Evolutionary conservation across 495 filamentous ascomycete species (phyloP), one percentile per base, ranked within the genome.

Genomic region (Penicillium lividum): DNA sequence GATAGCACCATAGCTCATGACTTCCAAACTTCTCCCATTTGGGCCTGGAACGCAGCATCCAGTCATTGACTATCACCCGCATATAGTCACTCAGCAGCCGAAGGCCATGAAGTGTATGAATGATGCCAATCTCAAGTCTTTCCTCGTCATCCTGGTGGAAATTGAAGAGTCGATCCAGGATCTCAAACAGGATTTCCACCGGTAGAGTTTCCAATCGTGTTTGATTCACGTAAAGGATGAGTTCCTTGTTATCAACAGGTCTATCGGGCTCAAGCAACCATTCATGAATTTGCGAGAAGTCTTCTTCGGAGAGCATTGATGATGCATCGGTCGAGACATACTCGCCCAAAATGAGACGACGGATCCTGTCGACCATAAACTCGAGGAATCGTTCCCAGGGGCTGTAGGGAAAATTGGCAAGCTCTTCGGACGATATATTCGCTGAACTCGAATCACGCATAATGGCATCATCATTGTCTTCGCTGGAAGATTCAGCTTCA

Each of bases 141-240:
- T 48, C 46, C 15, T 48, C 25, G 28, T 48, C 46, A 1, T 48
- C 46, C 11, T n/a, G 27, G 1, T 48, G 46, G 15, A 48, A 48
- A 7, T 48, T 48, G 46, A 48, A 30, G 13, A 48, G 46, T 48
- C 46, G 11, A 10, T 48, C 46, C 7, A 48, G 27, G 6, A 48
- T 7, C 11, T 48, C 10, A 13, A 29, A 48, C 8, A 29, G 18
- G 11, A 48, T 7, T 1, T 28, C 11, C 28, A n/a, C 9, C 5
- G 46, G 46, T 48, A 48, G n/a, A 6, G 28, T 48, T 15, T 48
- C 13, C 7, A 48, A n/a, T 30, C 46, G 22, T 13, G 46, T 48
- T n/a, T 48, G 22, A 15, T 28, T 48, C 10, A 28, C 46, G 46
- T 31, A 48, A 3, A 9, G 5, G 46, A 29, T 4, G 0, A 48